These are phyloP conservation scores for Trametes cingulata DNA, from an alignment of 768 basidiomycete genomes.

Conservation along the genomic window DNA sequence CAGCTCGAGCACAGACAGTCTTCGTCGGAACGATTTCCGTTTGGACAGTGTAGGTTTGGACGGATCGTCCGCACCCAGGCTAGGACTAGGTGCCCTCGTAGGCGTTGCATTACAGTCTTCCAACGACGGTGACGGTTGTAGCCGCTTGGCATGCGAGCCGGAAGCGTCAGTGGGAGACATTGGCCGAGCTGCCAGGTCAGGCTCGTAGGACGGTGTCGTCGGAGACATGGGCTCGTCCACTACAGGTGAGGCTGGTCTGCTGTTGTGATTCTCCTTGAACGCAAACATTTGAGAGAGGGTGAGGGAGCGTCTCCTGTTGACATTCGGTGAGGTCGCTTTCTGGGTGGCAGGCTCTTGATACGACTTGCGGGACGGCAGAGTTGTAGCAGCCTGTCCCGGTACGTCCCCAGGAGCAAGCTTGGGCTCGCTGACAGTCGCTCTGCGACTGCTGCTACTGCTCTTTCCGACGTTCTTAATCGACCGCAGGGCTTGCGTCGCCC, in stretches of 20 bases:
- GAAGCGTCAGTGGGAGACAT: constrained; percentile 28
- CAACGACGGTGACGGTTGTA: constrained; percentile 22
- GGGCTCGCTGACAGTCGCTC: constrained; percentile 13
- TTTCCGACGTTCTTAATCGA: constrained; percentile 39
- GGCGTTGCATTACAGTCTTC: constrained; percentile 21
- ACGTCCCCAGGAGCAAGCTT: background rate
- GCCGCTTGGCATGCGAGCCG: constrained; percentile 14
- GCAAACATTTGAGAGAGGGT: constrained; percentile 34
- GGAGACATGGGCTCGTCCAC: constrained; percentile 14
- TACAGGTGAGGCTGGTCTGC: constrained; percentile 15
- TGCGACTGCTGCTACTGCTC: constrained; percentile 11
- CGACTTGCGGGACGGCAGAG: constrained; percentile 1
- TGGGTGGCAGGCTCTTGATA: constrained; percentile 13
- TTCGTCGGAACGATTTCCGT: constrained; percentile 30
- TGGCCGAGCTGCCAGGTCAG: constrained; percentile 17
- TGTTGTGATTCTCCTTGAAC: constrained; percentile 16
- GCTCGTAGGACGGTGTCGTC: constrained; percentile 13
- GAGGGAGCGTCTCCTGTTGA: constrained; percentile 28
- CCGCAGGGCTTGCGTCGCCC: constrained; percentile 36
- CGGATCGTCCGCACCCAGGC: background rate
- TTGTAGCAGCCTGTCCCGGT: background rate
- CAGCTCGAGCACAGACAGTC: constrained; percentile 37
- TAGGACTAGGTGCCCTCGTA: constrained; percentile 2
- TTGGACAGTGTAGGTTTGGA: constrained; percentile 26
- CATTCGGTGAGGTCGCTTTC: constrained; percentile 25